Base-by-base conservation (phyloP, 2,329 filamentous ascomycete species). In the Chrysosporium queenslandicum region DNA sequence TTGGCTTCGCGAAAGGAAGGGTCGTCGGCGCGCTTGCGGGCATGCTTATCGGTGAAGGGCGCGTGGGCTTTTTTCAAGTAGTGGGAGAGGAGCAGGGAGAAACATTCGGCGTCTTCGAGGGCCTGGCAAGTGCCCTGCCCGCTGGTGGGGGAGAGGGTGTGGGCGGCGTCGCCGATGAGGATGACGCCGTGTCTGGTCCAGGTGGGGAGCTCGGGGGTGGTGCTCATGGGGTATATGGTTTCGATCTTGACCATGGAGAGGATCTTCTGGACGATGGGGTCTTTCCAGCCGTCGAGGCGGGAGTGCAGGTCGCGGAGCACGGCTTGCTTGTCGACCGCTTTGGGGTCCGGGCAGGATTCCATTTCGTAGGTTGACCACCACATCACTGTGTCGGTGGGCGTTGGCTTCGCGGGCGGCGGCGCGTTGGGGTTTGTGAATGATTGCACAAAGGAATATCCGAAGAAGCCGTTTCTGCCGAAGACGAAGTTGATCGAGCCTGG, bases 41-140 rank as follows among this genome's bases (percentile, higher is more conserved):
- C 25, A 46, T 41, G 39, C 18, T 6, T n/a, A n/a, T n/a, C n/a
- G n/a, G n/a, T 50, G 8, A 18, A 29, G 14, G 49, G 37, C 2
- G 46, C 27, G 50, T 62, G 56, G 25, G 29, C 29, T 16, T 49
- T 21, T 29, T 42, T 47, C 5, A 70, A 52, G 39, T 61, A 59
- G 51, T 71, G 65, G 1, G 59, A 39, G 30, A 74, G 60, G 1
- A 77, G 63, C 21, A 76, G 54, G 0, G 68, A 64, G 8, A 79
- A 64, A 0, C 71, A 67, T 55, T 77, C 72, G 0, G 69, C 70
- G 62, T 81, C 78, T 60, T 81, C 78, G 9, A 81, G 59, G 0
- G 75, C 78, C 61, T 80, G 77, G 3, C 72, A 75, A 0, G 74
- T 71, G 0, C 78, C 79, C 61, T 81, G 78, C 1, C 77, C 77